Base-by-base conservation (phyloP, 164 flowering plant genomes). In the Liriodendron chinense region DNA sequence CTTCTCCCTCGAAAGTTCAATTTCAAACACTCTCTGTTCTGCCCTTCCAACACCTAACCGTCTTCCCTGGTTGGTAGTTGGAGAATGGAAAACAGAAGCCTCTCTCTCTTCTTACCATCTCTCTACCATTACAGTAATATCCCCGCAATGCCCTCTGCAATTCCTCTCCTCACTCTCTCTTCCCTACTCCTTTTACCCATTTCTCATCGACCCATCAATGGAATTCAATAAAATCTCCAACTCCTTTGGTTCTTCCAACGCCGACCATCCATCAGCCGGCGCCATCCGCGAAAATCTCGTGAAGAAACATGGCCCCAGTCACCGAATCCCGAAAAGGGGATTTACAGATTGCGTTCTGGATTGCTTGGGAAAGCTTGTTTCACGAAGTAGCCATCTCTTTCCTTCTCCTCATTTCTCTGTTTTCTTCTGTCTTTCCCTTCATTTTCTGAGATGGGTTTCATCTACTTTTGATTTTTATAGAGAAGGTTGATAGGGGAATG, bases 401-500 rank as follows among this genome's bases (percentile, higher is more conserved):
- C 16, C 72, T 2, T 47, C 49, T 70, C 8, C 48, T 69, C 20
- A 14, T 63, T 25, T 65, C n/a, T 78, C 25, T 66, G 9, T 2
- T 21, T 69, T 49, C 43, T 76, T 67, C 23, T 2, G 50, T 21
- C 13, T 22, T 25, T 66, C 8, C 69, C 18, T 24, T 24, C 20
- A 9, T 12, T 28, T 48, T 61, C 53, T 69, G 56, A 49, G 72
- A 10, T 43, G 75, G 68, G 28, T 64, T 76, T 76, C 72, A 10
- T 18, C 22, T 61, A 22, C 9, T 26, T 47, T 69, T 21, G 21
- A 8, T 69, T 20, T 57, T 57, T 43, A 13, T 21, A 91, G 92
- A 70, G 50, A 86, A 84, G 71, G 70, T 78, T 63, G 85, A 83
- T 72, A 85, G 88, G n/a, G 88, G 92, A 26, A 84, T 80, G 47